Base-by-base conservation (phyloP, 345 rosid genomes). In the Eucalyptus curtisii region DNA sequence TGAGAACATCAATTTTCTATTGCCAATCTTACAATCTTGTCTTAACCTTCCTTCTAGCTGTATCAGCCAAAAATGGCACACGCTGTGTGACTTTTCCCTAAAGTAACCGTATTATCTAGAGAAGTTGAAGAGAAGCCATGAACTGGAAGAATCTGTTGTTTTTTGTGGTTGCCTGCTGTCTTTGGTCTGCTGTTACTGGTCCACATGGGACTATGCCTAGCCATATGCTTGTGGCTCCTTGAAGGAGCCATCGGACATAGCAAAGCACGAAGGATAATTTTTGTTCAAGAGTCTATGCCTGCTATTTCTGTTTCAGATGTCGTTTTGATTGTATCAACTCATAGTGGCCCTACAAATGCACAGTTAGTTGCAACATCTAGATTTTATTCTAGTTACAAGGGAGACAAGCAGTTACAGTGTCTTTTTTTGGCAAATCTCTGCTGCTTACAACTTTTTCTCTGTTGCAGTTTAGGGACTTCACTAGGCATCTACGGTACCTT, bases 381-480 rank as follows among this genome's bases (percentile, higher is more conserved):
- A 76, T 11, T 76, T 71, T 37, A 71, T 71, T 76, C 47, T 6
- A 76, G 47, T 76, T 40, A 7, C 82, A 11, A 40, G 47, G 82
- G 47, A 76, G 13, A 76, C 82, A 40, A 76, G 15, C 42, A 40
- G 30, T 42, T 40, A 5, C 8, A 20, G 15, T 10, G 47, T 40
- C 88, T 66, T 87, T 16, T 61, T 25, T 44, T 22, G 13, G 33
- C 33, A 45, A 61, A 66, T 31, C 20, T 66, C 24, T 66, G 10
- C 24, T 37, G 47, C 59, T 88, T 27, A 49, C 52, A 31, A 45
- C 47, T 4, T 47, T 50, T 42, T 86, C 86, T 22, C 61, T 86
- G 57, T 37, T 93, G 90, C 94, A 97, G 99, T 87, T 88, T 92
- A 44, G 92, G 93, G 49, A 92, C 93, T 87, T 94, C 94, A 68